These are phyloP conservation scores for Persicaria maculosa DNA, from an alignment of 148 eudicot genomes.

Conservation along the genomic window DNA sequence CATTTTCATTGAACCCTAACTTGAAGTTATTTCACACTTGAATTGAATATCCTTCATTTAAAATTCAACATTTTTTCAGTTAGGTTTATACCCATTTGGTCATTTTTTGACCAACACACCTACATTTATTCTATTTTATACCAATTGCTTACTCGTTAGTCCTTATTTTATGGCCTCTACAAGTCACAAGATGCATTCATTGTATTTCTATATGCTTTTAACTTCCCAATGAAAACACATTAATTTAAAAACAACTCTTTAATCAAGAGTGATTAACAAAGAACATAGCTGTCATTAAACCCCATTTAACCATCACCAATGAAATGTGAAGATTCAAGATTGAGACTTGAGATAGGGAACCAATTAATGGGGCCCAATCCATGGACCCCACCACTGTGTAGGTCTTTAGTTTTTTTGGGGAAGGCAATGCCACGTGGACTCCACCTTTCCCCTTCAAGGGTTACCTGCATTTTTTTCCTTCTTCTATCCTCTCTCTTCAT, in stretches of 20 bases:
- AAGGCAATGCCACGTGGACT: slow-evolving; percentile 9
- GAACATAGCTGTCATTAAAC: neutral
- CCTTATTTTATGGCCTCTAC: neutral
- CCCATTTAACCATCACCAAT: neutral
- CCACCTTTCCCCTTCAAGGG: slow-evolving; percentile 3
- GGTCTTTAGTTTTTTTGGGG: slow-evolving; percentile 1
- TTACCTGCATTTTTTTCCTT: neutral
- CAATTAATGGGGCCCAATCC: no score
- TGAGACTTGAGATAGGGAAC: neutral
- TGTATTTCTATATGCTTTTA: neutral
- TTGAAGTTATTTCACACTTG: neutral
- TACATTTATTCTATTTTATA: neutral
- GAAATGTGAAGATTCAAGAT: neutral
- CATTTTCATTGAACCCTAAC: neutral
- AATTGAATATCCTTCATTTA: no score
- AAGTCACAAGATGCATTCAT: neutral
- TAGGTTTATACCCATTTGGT: neutral
- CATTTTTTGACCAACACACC: neutral
- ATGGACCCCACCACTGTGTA: neutral
- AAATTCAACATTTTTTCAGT: neutral
- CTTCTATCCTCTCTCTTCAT: neutral
- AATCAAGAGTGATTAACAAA: neutral
- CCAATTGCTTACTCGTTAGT: neutral
- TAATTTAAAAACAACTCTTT: neutral
- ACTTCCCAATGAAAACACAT: slow-evolving; percentile 1